Conservation (phyloP, 2,329 filamentous ascomycete species). For the Trichophyton verrucosum region DNA sequence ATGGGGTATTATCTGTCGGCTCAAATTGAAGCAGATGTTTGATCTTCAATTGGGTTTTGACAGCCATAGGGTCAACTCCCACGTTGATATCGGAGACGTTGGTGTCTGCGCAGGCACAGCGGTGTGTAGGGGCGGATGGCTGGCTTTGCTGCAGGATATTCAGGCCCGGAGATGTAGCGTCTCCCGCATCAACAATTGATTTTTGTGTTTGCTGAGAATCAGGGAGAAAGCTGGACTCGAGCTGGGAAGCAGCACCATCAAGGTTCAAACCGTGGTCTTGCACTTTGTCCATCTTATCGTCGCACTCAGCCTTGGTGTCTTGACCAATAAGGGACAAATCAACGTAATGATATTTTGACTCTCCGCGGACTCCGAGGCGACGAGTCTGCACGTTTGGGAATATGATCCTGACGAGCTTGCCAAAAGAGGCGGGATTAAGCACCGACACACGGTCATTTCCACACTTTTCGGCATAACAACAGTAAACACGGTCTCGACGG, state of each 20-base stretch:
- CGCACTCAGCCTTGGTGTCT: conserved; percentile 25
- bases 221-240: not conserved
- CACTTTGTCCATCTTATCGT: not conserved
- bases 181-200: not conserved
- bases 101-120: not conserved
- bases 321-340: conserved; percentile 38
- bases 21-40: conserved; percentile 31
- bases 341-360: conserved; percentile 94
- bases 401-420: conserved; percentile 89
- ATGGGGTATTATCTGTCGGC: conserved; percentile 22
- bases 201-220: not conserved
- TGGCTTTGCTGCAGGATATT: not conserved
- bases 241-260: not conserved
- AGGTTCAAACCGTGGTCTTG: not conserved
- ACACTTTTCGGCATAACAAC: conserved; percentile 86
- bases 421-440: conserved; percentile 91
- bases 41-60: conserved; percentile 27
- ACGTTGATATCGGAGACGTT: not conserved
- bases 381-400: conserved; percentile 92
- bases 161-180: not conserved
- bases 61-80: conserved; percentile 8
- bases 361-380: conserved; percentile 79
- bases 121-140: not conserved
- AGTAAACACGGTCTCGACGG: conserved; percentile 83
- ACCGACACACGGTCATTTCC: conserved; percentile 89